A percentile compares a stretch with the other conserved stretches of the same genome.
These are phyloP conservation scores for Podospora didyma DNA, from an alignment of 495 filamentous ascomycete genomes.

Conservation along the genomic window DNA sequence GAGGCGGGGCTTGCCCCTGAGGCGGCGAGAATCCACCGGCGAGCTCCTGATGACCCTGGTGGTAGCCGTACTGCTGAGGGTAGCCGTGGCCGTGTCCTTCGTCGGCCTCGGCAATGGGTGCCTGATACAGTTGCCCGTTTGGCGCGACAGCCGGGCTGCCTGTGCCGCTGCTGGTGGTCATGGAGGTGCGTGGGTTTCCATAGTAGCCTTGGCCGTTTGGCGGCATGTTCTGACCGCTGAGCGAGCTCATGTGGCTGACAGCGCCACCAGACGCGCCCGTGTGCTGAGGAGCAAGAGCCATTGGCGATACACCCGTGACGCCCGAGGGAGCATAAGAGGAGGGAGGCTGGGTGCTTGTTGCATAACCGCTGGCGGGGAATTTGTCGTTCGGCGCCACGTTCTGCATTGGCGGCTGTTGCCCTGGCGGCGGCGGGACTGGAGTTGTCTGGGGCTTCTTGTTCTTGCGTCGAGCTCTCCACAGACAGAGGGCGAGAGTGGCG, in stretches of 20 bases:
- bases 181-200: not conserved
- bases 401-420: not conserved
- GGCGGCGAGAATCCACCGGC: not conserved
- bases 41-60: not conserved
- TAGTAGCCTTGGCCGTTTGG: not conserved
- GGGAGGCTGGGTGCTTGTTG: not conserved
- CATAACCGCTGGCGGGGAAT: not conserved
- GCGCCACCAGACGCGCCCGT: slow-evolving; percentile 14
- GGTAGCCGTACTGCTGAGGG: not conserved
- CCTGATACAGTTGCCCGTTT: slow-evolving; percentile 2
- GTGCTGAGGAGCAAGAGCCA: slow-evolving; percentile 9
- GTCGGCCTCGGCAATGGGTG: slow-evolving; percentile 14
- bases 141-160: not conserved
- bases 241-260: slow-evolving; percentile 15
- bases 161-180: not conserved
- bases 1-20: not conserved
- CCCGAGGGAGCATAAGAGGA: not conserved
- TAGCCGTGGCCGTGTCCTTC: slow-evolving; percentile 4
- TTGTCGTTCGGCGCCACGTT: not conserved
- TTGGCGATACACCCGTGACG: not conserved
- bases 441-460: slow-evolving; percentile 14
- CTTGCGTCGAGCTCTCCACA: slow-evolving; percentile 18
- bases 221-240: slow-evolving; percentile 1
- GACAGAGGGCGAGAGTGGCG: slow-evolving; percentile 10
- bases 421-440: not conserved